These are phyloP conservation scores for Fusarium begoniae DNA, from an alignment of 2,329 filamentous ascomycete species.

Conservation along the genomic window DNA sequence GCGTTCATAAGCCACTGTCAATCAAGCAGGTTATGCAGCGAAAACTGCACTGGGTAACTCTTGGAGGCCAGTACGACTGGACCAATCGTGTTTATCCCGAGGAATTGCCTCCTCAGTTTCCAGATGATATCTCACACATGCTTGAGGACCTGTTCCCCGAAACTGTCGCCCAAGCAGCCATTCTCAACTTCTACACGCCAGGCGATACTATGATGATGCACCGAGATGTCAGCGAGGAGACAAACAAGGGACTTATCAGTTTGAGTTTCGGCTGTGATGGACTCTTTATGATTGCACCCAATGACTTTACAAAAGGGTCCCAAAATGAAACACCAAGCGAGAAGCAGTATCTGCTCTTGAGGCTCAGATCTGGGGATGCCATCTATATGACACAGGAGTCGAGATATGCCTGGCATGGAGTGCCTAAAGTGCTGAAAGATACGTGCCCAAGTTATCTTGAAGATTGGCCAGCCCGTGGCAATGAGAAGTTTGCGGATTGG, in stretches of 20 bases:
- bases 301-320: constrained; percentile 41
- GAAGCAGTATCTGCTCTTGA: constrained; percentile 67
- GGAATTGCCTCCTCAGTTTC: constrained; percentile 75
- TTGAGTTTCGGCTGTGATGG: constrained; percentile 91
- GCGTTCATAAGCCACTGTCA: constrained; percentile 78
- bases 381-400: constrained; percentile 87
- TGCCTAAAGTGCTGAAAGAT: constrained; percentile 82
- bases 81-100: constrained; percentile 83
- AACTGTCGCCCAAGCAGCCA: constrained; percentile 86
- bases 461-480: constrained; percentile 72
- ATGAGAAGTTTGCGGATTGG: constrained; percentile 72
- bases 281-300: constrained; percentile 84
- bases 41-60: constrained; percentile 90
- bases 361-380: constrained; percentile 84
- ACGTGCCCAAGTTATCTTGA: constrained; percentile 81
- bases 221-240: constrained; percentile 90
- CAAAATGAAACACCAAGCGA: constrained; percentile 36
- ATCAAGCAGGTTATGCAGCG: constrained; percentile 76
- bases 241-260: constrained; percentile 80
- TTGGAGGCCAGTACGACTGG: constrained; percentile 98
- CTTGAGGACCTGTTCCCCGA: constrained; percentile 77
- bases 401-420: constrained; percentile 93
- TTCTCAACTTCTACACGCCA: constrained; percentile 91
- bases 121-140: constrained; percentile 74
- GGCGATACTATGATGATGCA: constrained; percentile 93